Percentiles rank a stretch among this genome's conserved stretches.
Conservation (phyloP, 2,329 filamentous ascomycete genomes). For the Tolypocladium nubicola region DNA sequence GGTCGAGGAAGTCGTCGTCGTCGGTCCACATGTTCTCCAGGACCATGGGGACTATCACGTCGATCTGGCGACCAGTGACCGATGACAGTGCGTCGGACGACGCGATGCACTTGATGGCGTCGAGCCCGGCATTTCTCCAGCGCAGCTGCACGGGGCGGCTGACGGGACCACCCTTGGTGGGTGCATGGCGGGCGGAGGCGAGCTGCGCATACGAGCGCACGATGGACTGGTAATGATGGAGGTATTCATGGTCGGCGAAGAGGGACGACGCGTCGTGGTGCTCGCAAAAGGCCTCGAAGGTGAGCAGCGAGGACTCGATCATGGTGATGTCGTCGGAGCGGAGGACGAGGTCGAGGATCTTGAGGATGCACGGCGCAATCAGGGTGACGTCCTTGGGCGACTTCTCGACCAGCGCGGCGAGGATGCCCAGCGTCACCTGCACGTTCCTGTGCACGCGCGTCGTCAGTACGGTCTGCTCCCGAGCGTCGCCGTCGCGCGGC, state of each 20-base stretch:
- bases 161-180: conserved; percentile 39
- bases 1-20: conserved; percentile 56
- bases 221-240: conserved; percentile 71
- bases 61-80: conserved; percentile 65
- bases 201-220: conserved; percentile 71
- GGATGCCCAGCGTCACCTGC: conserved; percentile 87
- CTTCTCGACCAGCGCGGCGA: conserved; percentile 87
- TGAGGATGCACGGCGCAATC: conserved; percentile 75
- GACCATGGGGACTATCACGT: conserved; percentile 72
- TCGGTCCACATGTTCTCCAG: conserved; percentile 78
- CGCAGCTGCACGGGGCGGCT: conserved; percentile 68
- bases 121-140: conserved; percentile 64
- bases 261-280: conserved; percentile 81
- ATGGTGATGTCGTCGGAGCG: conserved; percentile 82
- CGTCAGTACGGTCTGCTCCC: background rate
- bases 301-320: conserved; percentile 79
- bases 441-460: conserved; percentile 53
- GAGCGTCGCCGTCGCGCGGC: conserved; percentile 1
- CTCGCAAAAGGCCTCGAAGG: conserved; percentile 80
- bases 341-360: conserved; percentile 73
- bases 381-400: conserved; percentile 81
- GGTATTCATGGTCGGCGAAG: conserved; percentile 75
- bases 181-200: conserved; percentile 51
- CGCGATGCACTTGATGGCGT: conserved; percentile 72
- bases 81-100: conserved; percentile 69